phyloP scores from a whole-genome alignment of 331 rosid species.

The Erythrophleum ivorense region DNA sequence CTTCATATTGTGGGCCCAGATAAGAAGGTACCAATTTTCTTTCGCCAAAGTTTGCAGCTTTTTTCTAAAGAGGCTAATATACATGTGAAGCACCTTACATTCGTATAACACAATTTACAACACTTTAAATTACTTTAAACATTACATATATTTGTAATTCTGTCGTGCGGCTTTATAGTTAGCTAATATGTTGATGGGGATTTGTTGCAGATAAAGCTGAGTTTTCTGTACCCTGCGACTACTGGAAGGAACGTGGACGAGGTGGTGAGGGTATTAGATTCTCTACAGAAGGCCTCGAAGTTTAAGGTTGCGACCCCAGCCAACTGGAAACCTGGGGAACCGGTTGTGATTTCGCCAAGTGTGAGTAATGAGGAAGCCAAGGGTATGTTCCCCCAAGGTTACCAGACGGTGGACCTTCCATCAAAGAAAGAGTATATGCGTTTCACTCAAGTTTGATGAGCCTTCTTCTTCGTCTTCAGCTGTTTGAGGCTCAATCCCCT shows the following conservation, averaged over 20 bases:
- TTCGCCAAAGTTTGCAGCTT: neutral
- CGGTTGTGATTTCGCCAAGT: conserved; percentile 57
- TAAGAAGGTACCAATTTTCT: conserved; percentile 48
- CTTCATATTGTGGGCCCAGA: conserved; percentile 84
- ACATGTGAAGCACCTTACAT: no score
- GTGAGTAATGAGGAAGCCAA: conserved; percentile 79
- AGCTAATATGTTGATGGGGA: neutral
- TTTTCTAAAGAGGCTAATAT: neutral
- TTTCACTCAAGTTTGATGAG: conserved; percentile 51
- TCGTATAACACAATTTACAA: no score
- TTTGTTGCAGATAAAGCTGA: conserved; percentile 59
- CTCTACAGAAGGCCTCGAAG: conserved; percentile 66
- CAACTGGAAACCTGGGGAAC: conserved; percentile 74
- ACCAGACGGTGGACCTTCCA: conserved; percentile 62
- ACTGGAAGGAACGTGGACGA: conserved; percentile 93
- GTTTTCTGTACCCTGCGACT: conserved; percentile 76
- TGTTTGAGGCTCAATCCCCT: neutral
- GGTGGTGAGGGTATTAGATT: conserved; percentile 78
- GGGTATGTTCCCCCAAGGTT: conserved; percentile 62
- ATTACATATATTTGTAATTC: no score
- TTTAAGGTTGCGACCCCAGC: conserved; percentile 73
- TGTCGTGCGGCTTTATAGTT: no score
- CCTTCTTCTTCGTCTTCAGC: neutral
- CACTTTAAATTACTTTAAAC: no score
- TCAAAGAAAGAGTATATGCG: conserved; percentile 71